phyloP scores from a whole-genome alignment of 2,329 filamentous ascomycete genomes.

The Stenocarpella maydis region DNA sequence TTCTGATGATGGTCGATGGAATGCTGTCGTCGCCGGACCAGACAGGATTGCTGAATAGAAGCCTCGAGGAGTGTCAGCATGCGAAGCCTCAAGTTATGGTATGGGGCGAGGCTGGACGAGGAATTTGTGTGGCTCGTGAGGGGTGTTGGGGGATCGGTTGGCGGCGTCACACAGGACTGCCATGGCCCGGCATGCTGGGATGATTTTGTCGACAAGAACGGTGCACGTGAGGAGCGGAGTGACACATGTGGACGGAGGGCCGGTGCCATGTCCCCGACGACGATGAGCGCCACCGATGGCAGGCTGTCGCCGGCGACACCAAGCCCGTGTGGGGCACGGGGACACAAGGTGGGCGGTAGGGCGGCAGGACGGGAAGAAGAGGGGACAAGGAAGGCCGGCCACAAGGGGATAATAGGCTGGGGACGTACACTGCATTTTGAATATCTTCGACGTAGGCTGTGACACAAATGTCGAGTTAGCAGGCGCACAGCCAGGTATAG shows the following conservation, averaged over 20 bases:
- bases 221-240: not conserved
- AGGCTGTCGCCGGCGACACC: not conserved
- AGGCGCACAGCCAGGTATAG: not conserved
- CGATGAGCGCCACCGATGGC: not conserved
- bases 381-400: no score
- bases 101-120: not conserved
- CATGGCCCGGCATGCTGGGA: not conserved
- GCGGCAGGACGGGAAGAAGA: slow-evolving; percentile 3
- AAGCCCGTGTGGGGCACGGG: not conserved
- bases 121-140: not conserved
- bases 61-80: slow-evolving; percentile 46
- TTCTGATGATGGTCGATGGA: slow-evolving; percentile 63
- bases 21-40: slow-evolving; percentile 59
- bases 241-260: not conserved
- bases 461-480: slow-evolving; percentile 45
- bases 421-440: slow-evolving; percentile 59
- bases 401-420: slow-evolving; percentile 30
- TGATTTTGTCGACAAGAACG: not conserved
- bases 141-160: not conserved
- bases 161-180: not conserved
- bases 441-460: slow-evolving; percentile 56
- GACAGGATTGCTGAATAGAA: slow-evolving; percentile 67
- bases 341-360: not conserved
- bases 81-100: slow-evolving; percentile 36
- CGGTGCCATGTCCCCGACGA: not conserved